Base-by-base conservation (phyloP, 2,329 filamentous ascomycete species). In the Harringtonia aguacate region DNA sequence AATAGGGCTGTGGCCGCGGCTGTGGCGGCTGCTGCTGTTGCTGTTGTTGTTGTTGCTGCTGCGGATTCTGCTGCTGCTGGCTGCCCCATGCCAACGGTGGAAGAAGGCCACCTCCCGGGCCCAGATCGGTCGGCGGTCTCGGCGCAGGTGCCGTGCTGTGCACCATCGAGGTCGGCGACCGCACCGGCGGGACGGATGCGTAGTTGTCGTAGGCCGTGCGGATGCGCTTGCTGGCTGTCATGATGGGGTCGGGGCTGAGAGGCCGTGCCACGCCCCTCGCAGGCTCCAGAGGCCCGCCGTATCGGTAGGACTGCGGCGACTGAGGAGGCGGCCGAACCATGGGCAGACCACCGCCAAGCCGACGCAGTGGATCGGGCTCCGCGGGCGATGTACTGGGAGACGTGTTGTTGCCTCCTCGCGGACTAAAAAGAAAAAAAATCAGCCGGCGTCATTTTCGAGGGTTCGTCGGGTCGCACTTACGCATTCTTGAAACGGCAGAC, bases 401-500 rank as follows among this genome's bases (percentile, higher is more conserved):
- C 3, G 68, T 69, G 49, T 74, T 77, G 51, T 77, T 72, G 10
- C 73, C 74, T 36, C 75, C 75, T 52, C 75, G 67, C 17, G 75
- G 75, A 45, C 74, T 78, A 48, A 47, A 39, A 24, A 35, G 45
- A 28, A 22, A 24, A 41, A 27, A 10, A 27, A n/a, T n/a, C n/a
- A n/a, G n/a, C 24, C 10, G 24, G 6, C 24, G 10, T 6, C 24
- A 27, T 27, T 6, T 27, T 27, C 24, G 10, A 34, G 21, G 21
- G 24, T 39, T 21, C 13, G n/a, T 12, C 28, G 24, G 15, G 15
- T 45, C 17, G 36, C 8, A 81, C 82, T 77, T 67, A 90, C 84
- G 85, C 85, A 64, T 84, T 86, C 64, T 86, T 85, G 57, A 87
- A 88, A 62, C 82, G 82, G 74, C 89, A 95, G 17, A 83, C 71